A percentile compares a stretch with the other conserved stretches of the same genome.
Conservation (phyloP, 2,329 filamentous ascomycete species). For the Epichloe typhina region DNA sequence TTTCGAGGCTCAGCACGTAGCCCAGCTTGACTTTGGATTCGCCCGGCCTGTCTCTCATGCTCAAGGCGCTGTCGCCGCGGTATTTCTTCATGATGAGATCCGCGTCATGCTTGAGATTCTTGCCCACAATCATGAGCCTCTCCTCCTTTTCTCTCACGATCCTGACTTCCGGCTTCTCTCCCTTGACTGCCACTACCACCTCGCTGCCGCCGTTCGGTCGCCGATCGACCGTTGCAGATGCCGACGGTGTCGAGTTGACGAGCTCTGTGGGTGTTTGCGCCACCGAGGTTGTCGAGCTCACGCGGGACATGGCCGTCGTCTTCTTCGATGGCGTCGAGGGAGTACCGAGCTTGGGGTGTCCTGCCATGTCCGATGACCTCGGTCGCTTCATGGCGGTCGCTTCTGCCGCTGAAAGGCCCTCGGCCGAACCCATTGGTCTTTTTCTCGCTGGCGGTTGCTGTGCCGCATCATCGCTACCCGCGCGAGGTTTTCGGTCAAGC, state of each 20-base stretch:
- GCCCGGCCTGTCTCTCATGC: conserved; percentile 12
- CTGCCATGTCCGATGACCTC: conserved; percentile 26
- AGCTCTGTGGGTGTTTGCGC: conserved; percentile 36
- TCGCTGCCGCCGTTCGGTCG: conserved; percentile 24
- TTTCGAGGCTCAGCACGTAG: conserved; percentile 32
- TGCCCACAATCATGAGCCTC: conserved; percentile 29
- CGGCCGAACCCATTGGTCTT: conserved; percentile 28
- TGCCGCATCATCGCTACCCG: conserved; percentile 29
- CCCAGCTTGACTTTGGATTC: conserved; percentile 27
- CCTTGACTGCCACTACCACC: conserved; percentile 10
- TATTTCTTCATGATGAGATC: conserved; percentile 27
- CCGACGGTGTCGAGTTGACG: conserved; percentile 20
- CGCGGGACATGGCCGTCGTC: conserved; percentile 37
- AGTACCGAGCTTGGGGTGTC: conserved; percentile 19
- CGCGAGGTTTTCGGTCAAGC: conserved; percentile 21
- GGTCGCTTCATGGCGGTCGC: conserved; percentile 28
- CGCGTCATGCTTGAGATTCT: conserved; percentile 40
- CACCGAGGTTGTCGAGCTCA: conserved; percentile 39
- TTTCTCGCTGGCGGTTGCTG: conserved; percentile 29
- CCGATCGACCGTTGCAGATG: conserved; percentile 13
- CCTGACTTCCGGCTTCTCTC: conserved; percentile 11
- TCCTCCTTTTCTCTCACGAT: conserved; percentile 23
- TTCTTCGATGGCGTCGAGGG: conserved; percentile 42
- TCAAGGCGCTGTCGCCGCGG: conserved; percentile 12
- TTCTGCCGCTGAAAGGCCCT: conserved; percentile 24